Base-by-base conservation (phyloP, 2,329 filamentous ascomycete genomes). In the Aschersonia sp. region DNA sequence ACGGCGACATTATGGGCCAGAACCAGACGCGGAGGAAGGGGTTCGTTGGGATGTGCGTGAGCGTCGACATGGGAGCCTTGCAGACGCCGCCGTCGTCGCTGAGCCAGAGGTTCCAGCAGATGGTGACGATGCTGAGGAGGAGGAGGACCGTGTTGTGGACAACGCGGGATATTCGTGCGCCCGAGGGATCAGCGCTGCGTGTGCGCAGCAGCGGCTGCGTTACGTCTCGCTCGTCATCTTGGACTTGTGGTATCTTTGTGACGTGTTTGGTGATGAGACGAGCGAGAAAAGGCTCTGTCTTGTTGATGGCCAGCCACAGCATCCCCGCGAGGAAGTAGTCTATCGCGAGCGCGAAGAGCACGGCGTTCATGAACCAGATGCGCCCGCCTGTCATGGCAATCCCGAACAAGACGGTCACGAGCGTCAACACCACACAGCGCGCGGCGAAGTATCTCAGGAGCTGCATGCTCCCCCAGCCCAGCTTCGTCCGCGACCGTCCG, bases 51-150 rank as follows among this genome's bases (percentile, higher is more conserved):
- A 46, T 48, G 3, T 48, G n/a, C 7, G 44, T 20, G 2, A 41
- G 29, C 1, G 50, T 35, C 9, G 50, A 44, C 5, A 29, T 35
- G 6, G 49, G 41, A 7, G 45, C n/a, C 12, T 43, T 40, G 46
- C 69, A 72, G 51, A 62, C 58, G 29, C 66, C 69, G 40, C 61
- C 55, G 10, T 59, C 62, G 0, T 63, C 62, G 2, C 69, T 70
- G 1, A 71, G 55, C 69, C 68, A 71, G 29, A 68, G 59, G 47
- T 72, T 72, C 69, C 69, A 72, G 56, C 61, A 68, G 28, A 71
- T 70, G 2, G 68, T 61, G 5, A 70, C 52, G 1, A 61, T 35
- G 5, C 56, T 56, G 9, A 71, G 50, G 1, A 52, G 52, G 3
- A 65, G 46, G 4, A 72, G 56, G 7, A 64, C 7, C 2, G 47